Conservation (phyloP, 768 basidiomycete species). For the Leccinum uliginosum region DNA sequence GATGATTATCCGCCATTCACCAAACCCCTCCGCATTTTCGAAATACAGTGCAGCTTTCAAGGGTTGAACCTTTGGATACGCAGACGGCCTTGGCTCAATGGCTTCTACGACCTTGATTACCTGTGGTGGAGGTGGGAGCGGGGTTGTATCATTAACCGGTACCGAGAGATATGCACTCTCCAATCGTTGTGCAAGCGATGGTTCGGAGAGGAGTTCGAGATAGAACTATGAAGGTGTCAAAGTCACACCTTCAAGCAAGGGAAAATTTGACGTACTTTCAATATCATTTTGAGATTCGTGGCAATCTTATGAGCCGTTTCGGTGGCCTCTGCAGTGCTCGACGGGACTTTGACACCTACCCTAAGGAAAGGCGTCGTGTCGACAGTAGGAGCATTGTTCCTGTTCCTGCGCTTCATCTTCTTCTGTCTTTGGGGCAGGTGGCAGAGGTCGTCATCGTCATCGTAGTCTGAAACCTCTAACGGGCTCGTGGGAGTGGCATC, state of each 20-base stretch:
- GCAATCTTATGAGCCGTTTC: constrained; percentile 16
- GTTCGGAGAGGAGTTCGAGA: constrained; percentile 18
- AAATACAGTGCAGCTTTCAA: constrained; percentile 61
- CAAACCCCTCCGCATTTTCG: constrained; percentile 55
- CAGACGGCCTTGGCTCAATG: constrained; percentile 19
- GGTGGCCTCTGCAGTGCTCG: constrained; percentile 15
- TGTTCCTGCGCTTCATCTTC: constrained; percentile 18
- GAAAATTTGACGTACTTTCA: constrained; percentile 24
- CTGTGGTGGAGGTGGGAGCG: background rate
- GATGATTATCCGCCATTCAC: constrained; percentile 60
- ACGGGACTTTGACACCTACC: constrained; percentile 28
- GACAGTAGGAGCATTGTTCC: constrained; percentile 10
- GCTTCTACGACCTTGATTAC: background rate
- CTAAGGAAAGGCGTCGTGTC: constrained; percentile 29
- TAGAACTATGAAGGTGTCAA: constrained; percentile 21
- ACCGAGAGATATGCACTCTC: constrained; percentile 9
- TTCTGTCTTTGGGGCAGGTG: constrained; percentile 23
- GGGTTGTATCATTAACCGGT: background rate
- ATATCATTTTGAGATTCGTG: constrained; percentile 19
- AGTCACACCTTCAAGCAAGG: no score
- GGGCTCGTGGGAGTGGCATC: background rate
- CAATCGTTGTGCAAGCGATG: constrained; percentile 8
- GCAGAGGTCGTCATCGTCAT: constrained; percentile 4
- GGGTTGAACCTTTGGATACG: constrained; percentile 48
- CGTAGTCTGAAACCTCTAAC: constrained; percentile 3